These are phyloP conservation scores for Clarireedia hainanense DNA, from an alignment of 2,329 filamentous ascomycete species.

Conservation along the genomic window DNA sequence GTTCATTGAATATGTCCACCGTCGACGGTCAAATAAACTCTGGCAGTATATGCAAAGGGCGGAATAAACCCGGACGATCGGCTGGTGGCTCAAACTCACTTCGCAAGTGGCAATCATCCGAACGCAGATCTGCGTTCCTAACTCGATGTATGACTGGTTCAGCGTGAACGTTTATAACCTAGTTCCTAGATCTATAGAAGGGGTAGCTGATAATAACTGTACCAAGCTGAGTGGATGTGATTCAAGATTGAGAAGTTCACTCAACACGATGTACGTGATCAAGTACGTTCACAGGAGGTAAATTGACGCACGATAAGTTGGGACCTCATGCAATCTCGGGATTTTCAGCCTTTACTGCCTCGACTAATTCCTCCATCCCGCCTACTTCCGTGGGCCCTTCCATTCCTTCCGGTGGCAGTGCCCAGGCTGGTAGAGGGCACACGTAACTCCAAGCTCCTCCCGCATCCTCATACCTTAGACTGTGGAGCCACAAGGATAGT, in stretches of 20 bases:
- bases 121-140: not conserved
- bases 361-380: constrained; percentile 50
- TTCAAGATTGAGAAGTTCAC: not conserved
- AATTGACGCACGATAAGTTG: not conserved
- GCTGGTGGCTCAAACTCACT: too few relatives aligned
- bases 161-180: too few relatives aligned
- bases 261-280: not conserved
- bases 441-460: constrained; percentile 81
- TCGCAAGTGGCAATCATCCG: too few relatives aligned
- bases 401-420: constrained; percentile 56
- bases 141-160: not conserved
- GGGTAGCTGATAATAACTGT: too few relatives aligned
- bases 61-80: too few relatives aligned
- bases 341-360: constrained; percentile 34
- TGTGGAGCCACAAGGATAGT: constrained; percentile 88
- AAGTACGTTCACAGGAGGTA: constrained; percentile 1
- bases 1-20: not conserved
- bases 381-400: constrained; percentile 62
- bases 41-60: too few relatives aligned
- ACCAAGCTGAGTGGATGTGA: not conserved
- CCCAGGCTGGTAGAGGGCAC: constrained; percentile 80
- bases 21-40: not conserved
- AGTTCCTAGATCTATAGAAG: too few relatives aligned
- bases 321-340: constrained; percentile 25
- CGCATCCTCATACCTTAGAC: constrained; percentile 78